Percentiles rank a stretch among this genome's conserved stretches.
phyloP scores from a whole-genome alignment of 1,284 basidiomycete species.

The Leccinum olivaceoglutinosum region DNA sequence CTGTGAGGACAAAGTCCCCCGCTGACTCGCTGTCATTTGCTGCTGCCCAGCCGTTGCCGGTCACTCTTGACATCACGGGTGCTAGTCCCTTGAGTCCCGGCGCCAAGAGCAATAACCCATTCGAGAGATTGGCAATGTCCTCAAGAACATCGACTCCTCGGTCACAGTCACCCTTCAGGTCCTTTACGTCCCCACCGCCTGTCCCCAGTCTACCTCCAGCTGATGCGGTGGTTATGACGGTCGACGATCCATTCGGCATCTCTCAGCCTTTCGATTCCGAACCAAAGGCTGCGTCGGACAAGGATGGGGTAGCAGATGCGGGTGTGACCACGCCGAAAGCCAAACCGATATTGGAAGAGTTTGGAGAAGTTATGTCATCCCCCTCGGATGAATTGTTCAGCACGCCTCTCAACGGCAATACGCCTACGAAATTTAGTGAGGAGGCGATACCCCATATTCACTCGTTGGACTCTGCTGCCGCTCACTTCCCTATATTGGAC shows the following conservation, averaged over 20 bases:
- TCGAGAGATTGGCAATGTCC: slow-evolving; percentile 67
- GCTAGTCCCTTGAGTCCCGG: slow-evolving; percentile 32
- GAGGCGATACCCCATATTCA: slow-evolving; percentile 20
- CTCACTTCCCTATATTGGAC: slow-evolving; percentile 45
- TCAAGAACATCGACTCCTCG: slow-evolving; percentile 42
- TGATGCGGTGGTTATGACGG: slow-evolving; percentile 13
- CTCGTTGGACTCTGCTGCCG: slow-evolving; percentile 29
- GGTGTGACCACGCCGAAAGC: slow-evolving; percentile 21
- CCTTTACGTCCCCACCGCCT: slow-evolving; percentile 37
- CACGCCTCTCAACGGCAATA: slow-evolving; percentile 52
- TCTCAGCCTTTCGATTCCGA: slow-evolving; percentile 36
- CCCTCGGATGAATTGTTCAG: slow-evolving; percentile 48
- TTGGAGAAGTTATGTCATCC: slow-evolving; percentile 23
- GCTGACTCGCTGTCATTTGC: slow-evolving; percentile 56
- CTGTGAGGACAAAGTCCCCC: slow-evolving; percentile 22
- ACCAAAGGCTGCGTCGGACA: slow-evolving; percentile 16
- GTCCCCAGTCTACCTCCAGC: slow-evolving; percentile 26
- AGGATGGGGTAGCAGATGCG: slow-evolving; percentile 19
- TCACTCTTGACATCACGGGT: slow-evolving; percentile 51
- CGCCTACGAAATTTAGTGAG: slow-evolving; percentile 16
- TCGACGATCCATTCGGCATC: slow-evolving; percentile 58
- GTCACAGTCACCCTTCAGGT: slow-evolving; percentile 52
- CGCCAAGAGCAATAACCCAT: slow-evolving; percentile 87
- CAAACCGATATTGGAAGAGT: slow-evolving; percentile 10
- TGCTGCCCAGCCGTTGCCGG: slow-evolving; percentile 62